Conservation (phyloP, 768 basidiomycete genomes). For the Leccinum broughii region DNA sequence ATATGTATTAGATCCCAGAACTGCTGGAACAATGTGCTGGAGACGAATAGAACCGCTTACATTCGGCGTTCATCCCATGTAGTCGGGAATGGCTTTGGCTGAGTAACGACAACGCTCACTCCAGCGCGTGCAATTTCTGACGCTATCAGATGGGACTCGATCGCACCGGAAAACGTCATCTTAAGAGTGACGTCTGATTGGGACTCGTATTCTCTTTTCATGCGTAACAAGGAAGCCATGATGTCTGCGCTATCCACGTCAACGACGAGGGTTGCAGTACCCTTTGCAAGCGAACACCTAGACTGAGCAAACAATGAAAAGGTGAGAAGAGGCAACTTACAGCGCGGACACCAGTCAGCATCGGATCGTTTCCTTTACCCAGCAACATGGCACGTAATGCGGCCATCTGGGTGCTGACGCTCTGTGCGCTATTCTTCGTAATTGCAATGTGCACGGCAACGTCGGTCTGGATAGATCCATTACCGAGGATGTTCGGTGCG, state of each 20-base stretch:
- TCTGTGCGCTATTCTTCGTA: conserved; percentile 40
- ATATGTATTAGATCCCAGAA: background rate
- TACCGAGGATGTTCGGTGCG: conserved; percentile 26
- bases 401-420: conserved; percentile 69
- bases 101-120: conserved; percentile 71
- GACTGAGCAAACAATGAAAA: background rate
- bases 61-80: conserved; percentile 67
- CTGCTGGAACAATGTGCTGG: background rate
- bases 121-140: conserved; percentile 62
- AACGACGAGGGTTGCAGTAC: conserved; percentile 65
- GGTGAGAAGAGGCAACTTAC: conserved; percentile 3
- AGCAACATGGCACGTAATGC: conserved; percentile 61
- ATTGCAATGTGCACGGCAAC: conserved; percentile 65
- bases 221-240: conserved; percentile 65
- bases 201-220: conserved; percentile 69
- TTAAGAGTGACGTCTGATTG: conserved; percentile 56
- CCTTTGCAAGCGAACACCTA: conserved; percentile 34
- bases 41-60: conserved; percentile 36
- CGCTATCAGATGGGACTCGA: conserved; percentile 67
- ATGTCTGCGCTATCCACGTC: conserved; percentile 69
- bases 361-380: conserved; percentile 47
- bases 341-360: conserved; percentile 18
- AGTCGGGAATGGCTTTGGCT: conserved; percentile 59
- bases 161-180: conserved; percentile 62
- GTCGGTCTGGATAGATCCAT: conserved; percentile 42